These are phyloP conservation scores for Ailanthus altissimus DNA, from an alignment of 345 rosid genomes.

Conservation along the genomic window DNA sequence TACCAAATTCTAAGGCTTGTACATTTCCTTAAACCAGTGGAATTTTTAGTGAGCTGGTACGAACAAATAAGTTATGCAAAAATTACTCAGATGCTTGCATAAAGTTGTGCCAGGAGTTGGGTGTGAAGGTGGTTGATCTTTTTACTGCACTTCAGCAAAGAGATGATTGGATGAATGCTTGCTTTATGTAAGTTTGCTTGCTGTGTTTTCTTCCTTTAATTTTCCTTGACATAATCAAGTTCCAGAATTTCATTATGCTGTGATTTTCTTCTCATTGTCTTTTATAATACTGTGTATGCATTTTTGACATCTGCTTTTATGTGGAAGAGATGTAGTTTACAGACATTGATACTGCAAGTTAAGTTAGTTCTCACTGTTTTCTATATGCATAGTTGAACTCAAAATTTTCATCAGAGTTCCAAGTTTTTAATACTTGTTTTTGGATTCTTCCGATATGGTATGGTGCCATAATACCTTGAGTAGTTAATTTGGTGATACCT, in stretches of 20 bases:
- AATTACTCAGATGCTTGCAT: conserved; percentile 80
- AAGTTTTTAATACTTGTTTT: not conserved
- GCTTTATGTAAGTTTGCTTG: conserved; percentile 72
- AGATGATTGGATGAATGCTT: conserved; percentile 62
- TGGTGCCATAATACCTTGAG: not conserved
- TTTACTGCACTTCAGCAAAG: conserved; percentile 63
- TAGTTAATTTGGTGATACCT: not conserved
- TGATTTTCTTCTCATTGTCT: not conserved
- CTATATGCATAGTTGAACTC: not conserved
- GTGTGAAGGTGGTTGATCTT: conserved; percentile 70
- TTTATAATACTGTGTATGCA: not conserved
- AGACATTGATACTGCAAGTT: not conserved
- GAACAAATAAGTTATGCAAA: conserved; percentile 85
- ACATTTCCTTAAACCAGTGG: conserved; percentile 45
- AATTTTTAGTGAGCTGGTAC: conserved; percentile 65
- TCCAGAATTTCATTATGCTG: not conserved
- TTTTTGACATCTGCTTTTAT: not conserved
- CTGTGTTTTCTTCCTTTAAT: not conserved
- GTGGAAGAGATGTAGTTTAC: not conserved
- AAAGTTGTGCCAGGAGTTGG: conserved; percentile 74
- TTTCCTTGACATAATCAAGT: conserved; percentile 1
- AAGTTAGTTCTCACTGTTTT: not conserved
- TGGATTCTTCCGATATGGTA: not conserved
- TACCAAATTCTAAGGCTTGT: conserved; percentile 2
- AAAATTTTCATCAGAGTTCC: not conserved